Evolutionary conservation across 345 rosid genomes (phyloP).

Genomic region (Heritiera fomes): DNA sequence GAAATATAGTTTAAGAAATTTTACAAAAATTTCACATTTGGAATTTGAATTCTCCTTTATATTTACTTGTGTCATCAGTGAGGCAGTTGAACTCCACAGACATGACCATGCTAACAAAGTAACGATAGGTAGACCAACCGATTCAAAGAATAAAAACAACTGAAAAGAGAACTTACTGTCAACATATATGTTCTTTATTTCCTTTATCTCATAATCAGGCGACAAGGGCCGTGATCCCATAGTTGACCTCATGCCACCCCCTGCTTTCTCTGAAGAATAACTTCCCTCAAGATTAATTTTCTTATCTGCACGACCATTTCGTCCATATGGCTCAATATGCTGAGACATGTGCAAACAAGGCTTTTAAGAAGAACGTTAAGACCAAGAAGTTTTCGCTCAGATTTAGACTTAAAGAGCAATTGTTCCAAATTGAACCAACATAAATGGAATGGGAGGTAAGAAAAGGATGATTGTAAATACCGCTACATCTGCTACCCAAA

Average conservation of each 20-base stretch:
- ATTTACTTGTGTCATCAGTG: not conserved
- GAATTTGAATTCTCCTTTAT: not conserved
- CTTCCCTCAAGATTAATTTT: conserved; percentile 44
- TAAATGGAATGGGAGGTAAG: conserved; percentile 20
- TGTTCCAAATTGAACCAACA: conserved; percentile 8
- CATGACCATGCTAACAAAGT: not conserved
- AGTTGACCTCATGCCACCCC: conserved; percentile 41
- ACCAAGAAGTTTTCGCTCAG: conserved; percentile 10
- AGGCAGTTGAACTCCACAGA: not conserved
- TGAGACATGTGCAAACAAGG: conserved; percentile 31
- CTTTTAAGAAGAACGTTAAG: conserved; percentile 13
- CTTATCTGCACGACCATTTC: conserved; percentile 47
- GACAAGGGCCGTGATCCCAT: conserved; percentile 44
- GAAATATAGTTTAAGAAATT: conserved; percentile 9
- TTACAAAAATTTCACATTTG: not conserved
- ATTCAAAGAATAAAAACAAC: not conserved
- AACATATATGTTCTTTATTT: conserved; percentile 91
- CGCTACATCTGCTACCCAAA: conserved; percentile 85
- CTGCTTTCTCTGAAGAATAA: conserved; percentile 47
- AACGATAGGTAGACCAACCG: not conserved
- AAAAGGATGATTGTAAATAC: conserved; percentile 39
- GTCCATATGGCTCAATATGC: conserved; percentile 83
- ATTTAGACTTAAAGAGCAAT: conserved; percentile 13
- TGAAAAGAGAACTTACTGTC: conserved; percentile 69
- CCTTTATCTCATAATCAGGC: conserved; percentile 72